phyloP scores from a whole-genome alignment of 2,329 filamentous ascomycete species.

The Rhinocladiella mackenziei region DNA sequence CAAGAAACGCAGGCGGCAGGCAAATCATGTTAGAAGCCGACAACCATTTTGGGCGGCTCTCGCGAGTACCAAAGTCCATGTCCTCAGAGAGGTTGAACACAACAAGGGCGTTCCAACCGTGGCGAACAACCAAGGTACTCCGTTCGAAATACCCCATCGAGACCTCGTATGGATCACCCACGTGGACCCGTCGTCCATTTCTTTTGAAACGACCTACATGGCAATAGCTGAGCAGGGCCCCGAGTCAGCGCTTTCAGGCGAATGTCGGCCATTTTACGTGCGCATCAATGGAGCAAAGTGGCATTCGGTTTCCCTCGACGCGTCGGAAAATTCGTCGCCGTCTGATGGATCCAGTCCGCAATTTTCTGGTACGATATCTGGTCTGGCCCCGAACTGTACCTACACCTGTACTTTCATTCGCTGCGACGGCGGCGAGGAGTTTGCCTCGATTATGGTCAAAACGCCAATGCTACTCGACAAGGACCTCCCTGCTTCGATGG shows the following conservation, averaged over 20 bases:
- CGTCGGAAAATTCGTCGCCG: slow-evolving; percentile 42
- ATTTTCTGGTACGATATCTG: slow-evolving; percentile 62
- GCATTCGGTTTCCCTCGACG: slow-evolving; percentile 57
- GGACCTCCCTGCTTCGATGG: slow-evolving; percentile 51
- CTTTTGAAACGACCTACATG: slow-evolving; percentile 45
- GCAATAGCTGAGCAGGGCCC: slow-evolving; percentile 32
- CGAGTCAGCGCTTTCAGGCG: slow-evolving; percentile 29
- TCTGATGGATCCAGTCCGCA: slow-evolving; percentile 44
- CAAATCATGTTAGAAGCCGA: slow-evolving; percentile 80
- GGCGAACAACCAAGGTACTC: slow-evolving; percentile 19
- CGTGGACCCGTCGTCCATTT: slow-evolving; percentile 45
- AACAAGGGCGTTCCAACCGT: slow-evolving; percentile 48
- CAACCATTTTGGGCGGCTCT: slow-evolving; percentile 93
- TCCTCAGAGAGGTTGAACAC: slow-evolving; percentile 85
- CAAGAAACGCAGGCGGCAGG: slow-evolving; percentile 87
- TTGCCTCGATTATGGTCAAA: slow-evolving; percentile 59
- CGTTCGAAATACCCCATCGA: slow-evolving; percentile 36
- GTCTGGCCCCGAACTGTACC: slow-evolving; percentile 60
- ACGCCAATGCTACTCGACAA: slow-evolving; percentile 56
- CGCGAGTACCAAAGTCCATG: slow-evolving; percentile 93
- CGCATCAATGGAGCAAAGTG: slow-evolving; percentile 63
- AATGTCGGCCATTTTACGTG: slow-evolving; percentile 59
- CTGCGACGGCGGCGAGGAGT: slow-evolving; percentile 53
- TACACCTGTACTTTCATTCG: slow-evolving; percentile 62
- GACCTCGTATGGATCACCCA: slow-evolving; percentile 47